Percentiles rank a stretch among this genome's conserved stretches.
phyloP scores from a whole-genome alignment of 345 rosid genomes.

The Rhizophora apiculata region DNA sequence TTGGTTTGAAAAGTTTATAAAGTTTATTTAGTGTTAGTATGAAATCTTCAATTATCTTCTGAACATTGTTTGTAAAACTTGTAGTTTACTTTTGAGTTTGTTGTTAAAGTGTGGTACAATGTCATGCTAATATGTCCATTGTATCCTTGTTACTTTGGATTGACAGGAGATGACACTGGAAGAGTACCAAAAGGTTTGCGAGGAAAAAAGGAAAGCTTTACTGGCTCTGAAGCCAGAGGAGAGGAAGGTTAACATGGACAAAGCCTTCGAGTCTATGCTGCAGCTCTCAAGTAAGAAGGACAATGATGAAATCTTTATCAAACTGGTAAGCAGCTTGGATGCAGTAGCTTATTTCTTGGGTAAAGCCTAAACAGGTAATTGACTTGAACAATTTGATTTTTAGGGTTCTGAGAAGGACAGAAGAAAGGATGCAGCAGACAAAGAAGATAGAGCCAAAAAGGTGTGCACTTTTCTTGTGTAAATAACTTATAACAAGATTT shows the following conservation, averaged over 20 bases:
- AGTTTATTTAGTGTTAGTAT: too few species aligned
- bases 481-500: neutral
- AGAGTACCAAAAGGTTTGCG: constrained; percentile 85
- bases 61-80: too few species aligned
- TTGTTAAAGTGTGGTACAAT: too few species aligned
- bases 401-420: constrained; percentile 98
- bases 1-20: too few species aligned
- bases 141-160: neutral
- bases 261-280: constrained; percentile 77
- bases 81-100: too few species aligned
- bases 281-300: constrained; percentile 83
- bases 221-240: constrained; percentile 57
- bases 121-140: neutral
- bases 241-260: constrained; percentile 73
- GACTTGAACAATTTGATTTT: constrained; percentile 13
- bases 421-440: constrained; percentile 81
- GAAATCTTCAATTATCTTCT: too few species aligned
- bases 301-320: constrained; percentile 78
- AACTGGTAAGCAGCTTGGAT: constrained; percentile 48
- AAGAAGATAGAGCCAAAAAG: constrained; percentile 89
- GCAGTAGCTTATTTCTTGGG: neutral
- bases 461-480: constrained; percentile 27
- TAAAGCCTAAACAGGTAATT: neutral
- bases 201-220: constrained; percentile 80
- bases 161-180: constrained; percentile 92